Evolutionary conservation across 805 yeast genomes (phyloP).

Genomic region (Zygosaccharomyces gambellarensis): DNA sequence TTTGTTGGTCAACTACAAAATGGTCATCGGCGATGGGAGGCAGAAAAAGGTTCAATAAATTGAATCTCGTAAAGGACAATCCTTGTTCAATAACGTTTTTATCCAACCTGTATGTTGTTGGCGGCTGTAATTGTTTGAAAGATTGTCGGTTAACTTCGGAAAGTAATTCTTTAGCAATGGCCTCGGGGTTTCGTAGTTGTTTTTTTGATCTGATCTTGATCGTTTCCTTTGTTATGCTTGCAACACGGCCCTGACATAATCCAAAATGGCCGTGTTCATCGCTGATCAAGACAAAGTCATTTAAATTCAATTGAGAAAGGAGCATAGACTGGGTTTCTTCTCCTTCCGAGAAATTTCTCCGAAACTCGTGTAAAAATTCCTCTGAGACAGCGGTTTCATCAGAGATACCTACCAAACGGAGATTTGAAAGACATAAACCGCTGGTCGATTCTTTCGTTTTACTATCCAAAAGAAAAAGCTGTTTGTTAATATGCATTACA

Average conservation of each 20-base stretch:
- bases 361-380: slow-evolving; percentile 46
- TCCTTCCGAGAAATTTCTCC: slow-evolving; percentile 29
- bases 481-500: slow-evolving; percentile 46
- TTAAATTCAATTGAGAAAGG: slow-evolving; percentile 45
- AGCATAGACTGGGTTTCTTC: slow-evolving; percentile 20
- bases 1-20: slow-evolving; percentile 25
- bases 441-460: slow-evolving; percentile 53
- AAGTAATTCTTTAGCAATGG: slow-evolving; percentile 11
- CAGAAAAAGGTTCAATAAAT: slow-evolving; percentile 63
- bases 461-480: slow-evolving; percentile 53
- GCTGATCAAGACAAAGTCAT: slow-evolving; percentile 69
- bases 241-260: slow-evolving; percentile 58
- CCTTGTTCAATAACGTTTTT: slow-evolving; percentile 74
- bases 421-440: slow-evolving; percentile 55
- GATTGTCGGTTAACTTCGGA: slow-evolving; percentile 15
- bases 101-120: slow-evolving; percentile 59
- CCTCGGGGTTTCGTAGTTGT: slow-evolving; percentile 41
- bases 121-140: slow-evolving; percentile 35
- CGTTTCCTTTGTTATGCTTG: slow-evolving; percentile 38
- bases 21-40: slow-evolving; percentile 30
- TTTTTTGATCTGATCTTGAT: slow-evolving; percentile 52
- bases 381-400: slow-evolving; percentile 18
- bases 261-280: slow-evolving; percentile 79
- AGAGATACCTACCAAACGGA: slow-evolving; percentile 38
- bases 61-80: slow-evolving; percentile 70